These are phyloP conservation scores for Mycosphaerella sp. DNA, from an alignment of 2,329 filamentous ascomycete species.

Conservation along the genomic window DNA sequence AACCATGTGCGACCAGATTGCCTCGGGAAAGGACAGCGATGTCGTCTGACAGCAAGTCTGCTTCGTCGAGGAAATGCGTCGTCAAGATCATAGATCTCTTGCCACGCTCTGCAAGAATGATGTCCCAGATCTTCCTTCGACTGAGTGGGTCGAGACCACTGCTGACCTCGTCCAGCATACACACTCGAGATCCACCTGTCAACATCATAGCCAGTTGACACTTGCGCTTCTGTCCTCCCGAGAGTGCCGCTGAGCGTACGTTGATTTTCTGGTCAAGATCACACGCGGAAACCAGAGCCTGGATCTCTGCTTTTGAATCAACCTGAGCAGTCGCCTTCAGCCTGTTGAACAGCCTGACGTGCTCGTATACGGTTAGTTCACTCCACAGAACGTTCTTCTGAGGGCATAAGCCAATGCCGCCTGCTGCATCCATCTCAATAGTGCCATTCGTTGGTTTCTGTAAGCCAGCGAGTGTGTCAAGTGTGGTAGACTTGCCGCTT, in stretches of 20 bases:
- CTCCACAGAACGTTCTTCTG: slow-evolving; percentile 93
- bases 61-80: slow-evolving; percentile 91
- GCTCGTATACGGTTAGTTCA: slow-evolving; percentile 75
- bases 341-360: slow-evolving; percentile 72
- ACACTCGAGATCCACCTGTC: slow-evolving; percentile 79
- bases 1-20: slow-evolving; percentile 71
- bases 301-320: slow-evolving; percentile 55
- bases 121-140: slow-evolving; percentile 88
- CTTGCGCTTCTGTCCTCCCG: slow-evolving; percentile 87
- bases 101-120: slow-evolving; percentile 77
- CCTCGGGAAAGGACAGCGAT: slow-evolving; percentile 86
- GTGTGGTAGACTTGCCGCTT: slow-evolving; percentile 79
- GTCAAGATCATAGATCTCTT: slow-evolving; percentile 78
- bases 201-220: slow-evolving; percentile 93
- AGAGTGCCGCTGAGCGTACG: slow-evolving; percentile 69
- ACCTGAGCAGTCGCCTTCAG: slow-evolving; percentile 62
- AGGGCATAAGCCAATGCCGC: slow-evolving; percentile 76
- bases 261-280: slow-evolving; percentile 70
- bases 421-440: slow-evolving; percentile 69
- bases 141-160: slow-evolving; percentile 83
- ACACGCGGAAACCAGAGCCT: slow-evolving; percentile 60
- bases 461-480: slow-evolving; percentile 77
- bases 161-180: slow-evolving; percentile 86
- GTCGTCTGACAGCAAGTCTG: slow-evolving; percentile 80
- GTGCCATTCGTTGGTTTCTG: slow-evolving; percentile 67